Conservation (phyloP, 2,329 filamentous ascomycete species). For the Fusarium oxysporum region DNA sequence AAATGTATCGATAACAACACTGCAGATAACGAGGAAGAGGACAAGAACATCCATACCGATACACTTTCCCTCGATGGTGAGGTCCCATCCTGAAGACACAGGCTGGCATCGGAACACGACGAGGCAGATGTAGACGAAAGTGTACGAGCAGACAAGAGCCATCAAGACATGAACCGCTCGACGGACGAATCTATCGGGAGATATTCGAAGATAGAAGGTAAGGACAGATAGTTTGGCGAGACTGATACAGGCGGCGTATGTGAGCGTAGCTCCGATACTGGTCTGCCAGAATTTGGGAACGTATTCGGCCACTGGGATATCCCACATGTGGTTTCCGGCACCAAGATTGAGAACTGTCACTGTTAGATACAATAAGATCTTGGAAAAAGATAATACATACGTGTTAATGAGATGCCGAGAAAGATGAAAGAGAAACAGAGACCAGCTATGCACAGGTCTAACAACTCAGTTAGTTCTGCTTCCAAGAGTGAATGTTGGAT, state of each 20-base stretch:
- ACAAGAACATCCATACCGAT: constrained; percentile 52
- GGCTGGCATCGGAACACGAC: constrained; percentile 57
- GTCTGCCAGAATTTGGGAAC: constrained; percentile 45
- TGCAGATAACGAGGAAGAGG: constrained; percentile 46
- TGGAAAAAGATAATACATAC: constrained; percentile 25
- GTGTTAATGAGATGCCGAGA: constrained; percentile 36
- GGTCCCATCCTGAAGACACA: constrained; percentile 56
- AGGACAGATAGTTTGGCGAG: constrained; percentile 59
- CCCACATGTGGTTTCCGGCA: constrained; percentile 48
- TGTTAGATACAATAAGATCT: not conserved
- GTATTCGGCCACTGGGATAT: constrained; percentile 35
- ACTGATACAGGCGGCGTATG: constrained; percentile 55
- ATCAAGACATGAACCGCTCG: constrained; percentile 45
- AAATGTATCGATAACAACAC: constrained; percentile 60
- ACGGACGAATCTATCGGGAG: constrained; percentile 38
- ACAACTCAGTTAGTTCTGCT: not conserved
- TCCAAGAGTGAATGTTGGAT: too few species aligned
- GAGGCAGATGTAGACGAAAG: constrained; percentile 53
- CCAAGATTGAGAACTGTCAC: constrained; percentile 41
- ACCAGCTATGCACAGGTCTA: constrained; percentile 43
- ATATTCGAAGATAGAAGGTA: constrained; percentile 59
- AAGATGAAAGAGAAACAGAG: constrained; percentile 43
- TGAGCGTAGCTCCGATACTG: constrained; percentile 53
- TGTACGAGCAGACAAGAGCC: constrained; percentile 54
- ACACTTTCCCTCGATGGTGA: constrained; percentile 51